These are phyloP conservation scores for Coccomyxa sp. DNA, from an alignment of 139 green algal genomes.

Conservation along the genomic window DNA sequence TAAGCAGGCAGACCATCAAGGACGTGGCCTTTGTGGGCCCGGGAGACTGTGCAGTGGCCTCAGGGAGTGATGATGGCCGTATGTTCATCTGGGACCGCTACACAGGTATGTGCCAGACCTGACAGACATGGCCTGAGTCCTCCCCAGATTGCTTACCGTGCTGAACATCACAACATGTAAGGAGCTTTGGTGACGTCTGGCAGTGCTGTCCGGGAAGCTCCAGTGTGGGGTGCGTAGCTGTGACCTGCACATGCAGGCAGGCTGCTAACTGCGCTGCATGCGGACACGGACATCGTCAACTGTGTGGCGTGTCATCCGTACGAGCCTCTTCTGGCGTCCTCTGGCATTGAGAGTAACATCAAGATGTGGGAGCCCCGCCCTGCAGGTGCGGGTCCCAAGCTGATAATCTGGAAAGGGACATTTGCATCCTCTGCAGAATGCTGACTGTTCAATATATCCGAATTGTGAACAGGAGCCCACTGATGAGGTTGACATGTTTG, in stretches of 20 bases:
- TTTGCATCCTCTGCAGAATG: too few relatives aligned
- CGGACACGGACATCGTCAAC: background rate
- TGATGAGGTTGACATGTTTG: too few relatives aligned
- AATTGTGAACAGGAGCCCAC: too few relatives aligned
- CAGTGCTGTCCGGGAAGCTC: background rate
- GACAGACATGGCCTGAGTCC: background rate
- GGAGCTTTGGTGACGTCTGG: too few relatives aligned
- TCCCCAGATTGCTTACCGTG: background rate
- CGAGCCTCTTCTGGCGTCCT: conserved; percentile 1
- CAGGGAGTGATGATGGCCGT: conserved; percentile 20
- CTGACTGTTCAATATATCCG: too few relatives aligned
- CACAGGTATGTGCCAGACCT: conserved; percentile 6
- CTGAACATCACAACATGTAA: background rate
- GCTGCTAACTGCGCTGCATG: background rate
- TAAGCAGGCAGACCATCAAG: conserved; percentile 22
- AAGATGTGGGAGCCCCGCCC: background rate
- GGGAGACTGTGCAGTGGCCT: conserved; percentile 12
- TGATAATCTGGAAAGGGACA: too few relatives aligned
- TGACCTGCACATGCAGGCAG: background rate
- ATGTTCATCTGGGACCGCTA: conserved; percentile 21
- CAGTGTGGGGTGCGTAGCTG: background rate
- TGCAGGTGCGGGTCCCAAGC: too few relatives aligned
- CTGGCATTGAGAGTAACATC: background rate
- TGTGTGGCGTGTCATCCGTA: background rate
- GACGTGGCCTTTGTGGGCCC: conserved; percentile 25